Percentiles rank a stretch among this genome's conserved stretches.
phyloP scores from a whole-genome alignment of 1,139 yeast species.

The Pichia sp. region DNA sequence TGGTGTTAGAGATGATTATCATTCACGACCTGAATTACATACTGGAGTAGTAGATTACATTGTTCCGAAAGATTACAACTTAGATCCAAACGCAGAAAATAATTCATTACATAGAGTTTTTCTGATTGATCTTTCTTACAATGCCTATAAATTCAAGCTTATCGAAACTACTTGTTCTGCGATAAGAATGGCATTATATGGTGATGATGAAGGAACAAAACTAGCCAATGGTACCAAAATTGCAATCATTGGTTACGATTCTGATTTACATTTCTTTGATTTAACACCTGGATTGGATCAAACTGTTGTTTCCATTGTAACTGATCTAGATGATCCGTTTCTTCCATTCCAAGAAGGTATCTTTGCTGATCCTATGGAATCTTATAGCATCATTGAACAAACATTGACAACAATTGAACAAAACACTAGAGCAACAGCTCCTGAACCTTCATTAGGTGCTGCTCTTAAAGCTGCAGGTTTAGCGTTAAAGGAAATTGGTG shows the following conservation, averaged over 20 bases:
- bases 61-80: constrained; percentile 69
- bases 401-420: constrained; percentile 58
- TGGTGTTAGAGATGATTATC: constrained; percentile 54
- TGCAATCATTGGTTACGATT: constrained; percentile 73
- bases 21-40: constrained; percentile 65
- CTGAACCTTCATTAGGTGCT: constrained; percentile 74
- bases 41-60: constrained; percentile 80
- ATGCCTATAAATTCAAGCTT: constrained; percentile 54
- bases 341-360: constrained; percentile 74
- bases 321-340: constrained; percentile 75
- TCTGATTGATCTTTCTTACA: constrained; percentile 65
- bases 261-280: constrained; percentile 67
- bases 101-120: constrained; percentile 64
- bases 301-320: constrained; percentile 51
- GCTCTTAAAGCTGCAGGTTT: constrained; percentile 65
- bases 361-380: constrained; percentile 70
- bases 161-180: constrained; percentile 69
- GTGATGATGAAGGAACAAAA: constrained; percentile 26
- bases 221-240: constrained; percentile 43
- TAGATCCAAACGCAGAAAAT: constrained; percentile 35
- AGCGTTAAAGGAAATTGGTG: constrained; percentile 58
- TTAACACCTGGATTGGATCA: constrained; percentile 45
- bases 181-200: constrained; percentile 49
- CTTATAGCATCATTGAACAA: constrained; percentile 56
- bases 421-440: constrained; percentile 39